phyloP scores from a whole-genome alignment of 2,329 filamentous ascomycete species.

The Penicillium crustosum region DNA sequence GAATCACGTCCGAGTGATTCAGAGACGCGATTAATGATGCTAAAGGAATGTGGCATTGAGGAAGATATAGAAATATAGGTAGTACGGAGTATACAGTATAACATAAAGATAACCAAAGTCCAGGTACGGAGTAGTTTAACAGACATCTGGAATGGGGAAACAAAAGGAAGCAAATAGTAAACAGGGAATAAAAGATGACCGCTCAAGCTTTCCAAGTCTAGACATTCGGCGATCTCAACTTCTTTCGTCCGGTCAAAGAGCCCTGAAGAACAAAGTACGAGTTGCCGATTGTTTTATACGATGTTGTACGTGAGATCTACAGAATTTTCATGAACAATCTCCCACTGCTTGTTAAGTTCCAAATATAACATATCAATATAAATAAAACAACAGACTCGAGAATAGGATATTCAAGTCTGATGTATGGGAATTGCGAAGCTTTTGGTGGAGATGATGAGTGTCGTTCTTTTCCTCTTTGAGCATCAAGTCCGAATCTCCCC shows the following conservation, averaged over 20 bases:
- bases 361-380: neutral
- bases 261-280: neutral
- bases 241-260: neutral
- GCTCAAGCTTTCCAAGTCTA: constrained; percentile 3
- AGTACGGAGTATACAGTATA: neutral
- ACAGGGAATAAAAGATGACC: neutral
- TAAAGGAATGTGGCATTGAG: neutral
- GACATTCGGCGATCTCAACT: constrained; percentile 4
- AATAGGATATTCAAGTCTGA: neutral
- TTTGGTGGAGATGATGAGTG: constrained; percentile 1
- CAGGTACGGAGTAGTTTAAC: neutral
- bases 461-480: constrained; percentile 4
- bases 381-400: neutral
- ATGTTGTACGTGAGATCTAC: neutral
- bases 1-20: neutral
- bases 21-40: neutral
- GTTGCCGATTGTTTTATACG: neutral
- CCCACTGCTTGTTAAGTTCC: neutral
- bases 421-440: neutral
- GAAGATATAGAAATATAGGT: neutral
- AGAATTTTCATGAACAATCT: neutral
- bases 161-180: neutral
- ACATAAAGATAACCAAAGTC: neutral
- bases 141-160: neutral
- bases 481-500: constrained; percentile 3